phyloP scores from a whole-genome alignment of 495 filamentous ascomycete genomes.

The Hypoxylon crocopeplum region DNA sequence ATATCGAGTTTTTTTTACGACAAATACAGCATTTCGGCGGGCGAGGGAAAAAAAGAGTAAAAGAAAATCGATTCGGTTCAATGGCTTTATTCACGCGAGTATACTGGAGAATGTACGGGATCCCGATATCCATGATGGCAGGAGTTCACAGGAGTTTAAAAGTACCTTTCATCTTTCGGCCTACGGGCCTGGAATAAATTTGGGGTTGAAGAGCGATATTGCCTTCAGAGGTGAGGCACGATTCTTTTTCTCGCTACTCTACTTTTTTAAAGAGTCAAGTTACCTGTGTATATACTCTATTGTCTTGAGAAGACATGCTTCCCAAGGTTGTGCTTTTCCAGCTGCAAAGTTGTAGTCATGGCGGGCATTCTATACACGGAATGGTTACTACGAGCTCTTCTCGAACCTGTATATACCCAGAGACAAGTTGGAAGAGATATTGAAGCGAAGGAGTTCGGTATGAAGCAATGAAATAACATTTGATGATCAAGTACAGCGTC shows the following conservation, averaged over 20 bases:
- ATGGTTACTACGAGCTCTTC: neutral
- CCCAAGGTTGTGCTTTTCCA: neutral
- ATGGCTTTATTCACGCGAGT: conserved; percentile 14
- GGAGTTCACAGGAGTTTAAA: conserved; percentile 28
- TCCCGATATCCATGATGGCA: conserved; percentile 23
- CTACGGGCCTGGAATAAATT: neutral
- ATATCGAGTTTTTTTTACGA: conserved; percentile 11
- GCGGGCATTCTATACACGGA: neutral
- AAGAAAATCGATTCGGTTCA: conserved; percentile 20
- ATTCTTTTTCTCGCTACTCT: neutral
- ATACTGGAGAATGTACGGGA: conserved; percentile 13
- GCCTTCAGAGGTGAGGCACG: no score
- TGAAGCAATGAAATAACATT: conserved; percentile 6
- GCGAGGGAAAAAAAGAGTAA: conserved; percentile 9
- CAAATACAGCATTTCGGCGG: conserved; percentile 22
- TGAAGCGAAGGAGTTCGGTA: conserved; percentile 1
- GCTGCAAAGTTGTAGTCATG: neutral
- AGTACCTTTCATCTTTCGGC: conserved; percentile 20
- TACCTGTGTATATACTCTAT: conserved; percentile 5
- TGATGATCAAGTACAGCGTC: no score
- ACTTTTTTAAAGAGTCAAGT: neutral
- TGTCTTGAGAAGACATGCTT: conserved; percentile 14
- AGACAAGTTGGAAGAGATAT: neutral
- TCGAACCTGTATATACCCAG: conserved; percentile 12
- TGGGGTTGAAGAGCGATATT: no score